Evolutionary conservation across 108 stramenopile genomes (phyloP), one percentile per base, ranked within the genome.

Genomic region (Cyclotella sp.): DNA sequence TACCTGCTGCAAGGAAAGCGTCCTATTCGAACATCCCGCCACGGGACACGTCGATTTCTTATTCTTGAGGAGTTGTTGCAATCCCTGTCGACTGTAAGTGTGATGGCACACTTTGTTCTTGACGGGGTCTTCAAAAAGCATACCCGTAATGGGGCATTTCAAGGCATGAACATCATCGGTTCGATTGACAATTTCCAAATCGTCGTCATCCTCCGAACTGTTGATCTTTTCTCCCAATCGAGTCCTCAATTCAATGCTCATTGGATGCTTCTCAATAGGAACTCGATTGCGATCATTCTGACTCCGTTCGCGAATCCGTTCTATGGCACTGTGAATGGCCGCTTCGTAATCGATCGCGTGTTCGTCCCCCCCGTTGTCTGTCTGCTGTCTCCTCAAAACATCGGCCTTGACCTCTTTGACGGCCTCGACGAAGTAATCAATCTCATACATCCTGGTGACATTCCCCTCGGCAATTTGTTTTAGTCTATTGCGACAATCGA

Each of bases 61-160:
- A 27, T 65, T 80, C 8, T 64, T 26, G 0, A 91, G 9, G 70
- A 84, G 54, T 34, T 88, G 83, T 5, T 68, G 42, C 47, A 93
- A 83, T 9, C 86, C 90, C 21, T 59, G 78, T 19, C 59, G 60
- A 42, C 76, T 79, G 61, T 91, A 93, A 21, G 79, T 78, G 68
- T 93, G 92, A 28, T 72, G 68, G 67, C 92, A 93, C 14, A 85
- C 68, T 52, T 83, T 88, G 67, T 85, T 91, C 45, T 59, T 79
- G 44, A 89, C 86, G 6, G 92, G 92, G n/a, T 91, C 77, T 49
- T 79, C 85, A 60, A 91, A 82, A 19, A 89, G 53, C 63, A 76
- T 83, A 12, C 74, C 77, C 0, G 89, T 87, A 39, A 93, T 75
- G 44, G 90, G 92, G 41, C 92, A 93, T 68, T 91, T 91, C 41